Conservation (phyloP, 768 basidiomycete species). For the Trametes meyenii region DNA sequence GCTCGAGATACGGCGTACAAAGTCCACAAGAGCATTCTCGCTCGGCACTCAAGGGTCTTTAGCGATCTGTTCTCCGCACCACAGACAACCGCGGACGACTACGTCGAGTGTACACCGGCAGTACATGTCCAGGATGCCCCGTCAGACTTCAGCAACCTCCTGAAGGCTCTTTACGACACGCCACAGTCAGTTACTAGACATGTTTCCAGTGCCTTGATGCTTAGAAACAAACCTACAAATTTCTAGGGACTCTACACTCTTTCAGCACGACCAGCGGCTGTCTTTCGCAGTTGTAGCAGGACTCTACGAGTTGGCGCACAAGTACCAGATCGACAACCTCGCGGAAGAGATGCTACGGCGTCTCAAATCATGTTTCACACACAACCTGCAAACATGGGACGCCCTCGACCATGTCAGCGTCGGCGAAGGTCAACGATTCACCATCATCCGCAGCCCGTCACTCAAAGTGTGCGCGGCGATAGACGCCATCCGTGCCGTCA, state of each 20-base stretch:
- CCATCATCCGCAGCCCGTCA: not conserved
- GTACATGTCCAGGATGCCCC: conserved; percentile 13
- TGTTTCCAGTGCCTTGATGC: not conserved
- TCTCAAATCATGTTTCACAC: not conserved
- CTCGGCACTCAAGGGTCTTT: conserved; percentile 22
- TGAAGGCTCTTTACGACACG: conserved; percentile 8
- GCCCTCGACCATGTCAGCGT: not conserved
- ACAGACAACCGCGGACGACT: conserved; percentile 5
- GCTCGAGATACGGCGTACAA: conserved; percentile 31
- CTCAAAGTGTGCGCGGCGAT: not conserved
- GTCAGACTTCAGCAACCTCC: conserved; percentile 7
- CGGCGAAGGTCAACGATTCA: not conserved
- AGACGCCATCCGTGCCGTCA: conserved; percentile 2
- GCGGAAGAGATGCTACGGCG: not conserved
- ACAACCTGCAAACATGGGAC: not conserved
- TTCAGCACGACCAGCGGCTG: not conserved
- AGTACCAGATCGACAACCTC: conserved; percentile 5
- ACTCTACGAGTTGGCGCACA: conserved; percentile 10
- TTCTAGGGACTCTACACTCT: not conserved
- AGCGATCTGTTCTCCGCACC: conserved; percentile 17
- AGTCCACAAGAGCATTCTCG: conserved; percentile 22
- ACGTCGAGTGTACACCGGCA: conserved; percentile 15
- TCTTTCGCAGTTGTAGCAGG: conserved; percentile 11
- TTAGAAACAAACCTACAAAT: no score
- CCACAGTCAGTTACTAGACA: not conserved